Conservation (phyloP, 768 basidiomycete species). For the Lyophyllum decastes region DNA sequence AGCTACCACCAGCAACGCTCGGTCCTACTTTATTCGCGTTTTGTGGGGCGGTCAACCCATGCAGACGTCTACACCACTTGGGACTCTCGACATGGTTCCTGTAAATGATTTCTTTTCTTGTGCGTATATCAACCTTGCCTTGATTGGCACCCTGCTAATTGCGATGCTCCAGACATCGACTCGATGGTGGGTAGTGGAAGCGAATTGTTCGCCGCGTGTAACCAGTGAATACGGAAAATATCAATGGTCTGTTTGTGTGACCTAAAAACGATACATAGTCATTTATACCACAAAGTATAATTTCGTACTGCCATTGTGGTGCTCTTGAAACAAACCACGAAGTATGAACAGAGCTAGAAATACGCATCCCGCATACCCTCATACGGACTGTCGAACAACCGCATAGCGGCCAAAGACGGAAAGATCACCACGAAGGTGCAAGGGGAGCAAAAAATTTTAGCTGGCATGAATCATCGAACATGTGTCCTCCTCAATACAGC, state of each 20-base stretch:
- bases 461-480: constrained; percentile 24
- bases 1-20: too few species aligned
- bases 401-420: not conserved
- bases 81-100: constrained; percentile 46
- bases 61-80: constrained; percentile 47
- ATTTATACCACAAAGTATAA: too few species aligned
- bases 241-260: not conserved
- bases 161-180: constrained; percentile 35
- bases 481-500: constrained; percentile 16
- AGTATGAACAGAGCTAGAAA: too few species aligned
- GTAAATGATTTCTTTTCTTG: constrained; percentile 42
- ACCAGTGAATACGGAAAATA: constrained; percentile 7
- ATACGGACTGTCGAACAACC: not conserved
- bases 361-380: too few species aligned
- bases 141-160: not conserved
- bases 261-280: too few species aligned
- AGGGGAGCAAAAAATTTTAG: constrained; percentile 20
- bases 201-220: constrained; percentile 34
- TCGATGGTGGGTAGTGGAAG: constrained; percentile 36
- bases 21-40: constrained; percentile 42
- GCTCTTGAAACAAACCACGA: too few species aligned
- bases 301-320: too few species aligned
- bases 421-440: constrained; percentile 24
- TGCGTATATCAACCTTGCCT: constrained; percentile 21
- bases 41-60: constrained; percentile 54